Percentiles rank a stretch among this genome's conserved stretches.
Conservation (phyloP, 768 basidiomycete genomes). For the Saitozyma podzolica region DNA sequence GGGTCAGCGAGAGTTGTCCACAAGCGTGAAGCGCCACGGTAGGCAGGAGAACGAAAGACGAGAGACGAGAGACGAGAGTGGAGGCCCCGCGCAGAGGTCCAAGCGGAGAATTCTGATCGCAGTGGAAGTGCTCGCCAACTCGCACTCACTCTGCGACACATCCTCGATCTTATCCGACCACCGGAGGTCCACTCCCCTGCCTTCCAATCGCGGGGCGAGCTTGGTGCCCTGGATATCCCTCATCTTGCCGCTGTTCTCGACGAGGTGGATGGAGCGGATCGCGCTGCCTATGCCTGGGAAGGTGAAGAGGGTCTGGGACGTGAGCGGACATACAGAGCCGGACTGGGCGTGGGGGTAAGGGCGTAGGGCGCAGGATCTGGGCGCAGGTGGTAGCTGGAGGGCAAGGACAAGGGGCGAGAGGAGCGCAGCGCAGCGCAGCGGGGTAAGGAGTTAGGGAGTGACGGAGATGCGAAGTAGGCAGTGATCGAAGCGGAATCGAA, state of each 20-base stretch:
- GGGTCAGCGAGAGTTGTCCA: no score
- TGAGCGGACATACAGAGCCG: not conserved
- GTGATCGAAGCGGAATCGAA: no score
- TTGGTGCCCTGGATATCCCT: slow-evolving; percentile 63
- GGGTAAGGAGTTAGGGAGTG: no score
- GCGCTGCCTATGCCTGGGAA: slow-evolving; percentile 40
- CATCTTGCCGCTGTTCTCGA: slow-evolving; percentile 76
- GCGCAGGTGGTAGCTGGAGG: not conserved
- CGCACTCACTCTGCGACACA: slow-evolving; percentile 56
- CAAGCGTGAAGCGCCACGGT: no score
- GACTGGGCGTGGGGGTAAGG: no score
- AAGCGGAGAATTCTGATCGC: not conserved
- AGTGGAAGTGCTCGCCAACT: not conserved
- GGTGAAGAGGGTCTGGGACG: slow-evolving; percentile 38
- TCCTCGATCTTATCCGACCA: slow-evolving; percentile 79
- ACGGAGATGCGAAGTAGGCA: no score
- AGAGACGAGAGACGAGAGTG: no score
- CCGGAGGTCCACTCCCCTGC: slow-evolving; percentile 51
- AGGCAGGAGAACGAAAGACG: no score
- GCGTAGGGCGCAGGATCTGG: not conserved
- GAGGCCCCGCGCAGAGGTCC: not conserved
- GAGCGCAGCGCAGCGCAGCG: no score
- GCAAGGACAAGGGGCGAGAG: not conserved
- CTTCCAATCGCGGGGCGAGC: slow-evolving; percentile 51
- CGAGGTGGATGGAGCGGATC: slow-evolving; percentile 64